These are phyloP conservation scores for Elasticomyces elasticus DNA, from an alignment of 495 filamentous ascomycete species.

Conservation along the genomic window DNA sequence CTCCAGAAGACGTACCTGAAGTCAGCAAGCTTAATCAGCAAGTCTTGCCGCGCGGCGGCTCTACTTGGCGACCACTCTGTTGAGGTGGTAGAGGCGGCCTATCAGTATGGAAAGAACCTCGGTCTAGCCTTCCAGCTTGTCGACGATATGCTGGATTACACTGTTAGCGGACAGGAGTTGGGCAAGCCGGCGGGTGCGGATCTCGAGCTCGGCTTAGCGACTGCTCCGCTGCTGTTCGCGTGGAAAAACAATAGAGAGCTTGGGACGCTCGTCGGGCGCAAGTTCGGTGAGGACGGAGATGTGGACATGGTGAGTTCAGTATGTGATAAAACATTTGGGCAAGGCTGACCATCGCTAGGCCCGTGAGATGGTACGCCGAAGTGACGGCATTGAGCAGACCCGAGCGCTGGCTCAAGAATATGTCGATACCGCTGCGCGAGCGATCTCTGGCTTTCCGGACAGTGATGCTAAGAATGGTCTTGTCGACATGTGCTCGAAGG, in stretches of 20 bases:
- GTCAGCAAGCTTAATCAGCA: slow-evolving; percentile 88
- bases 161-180: slow-evolving; percentile 67
- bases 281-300: slow-evolving; percentile 76
- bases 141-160: slow-evolving; percentile 97
- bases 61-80: slow-evolving; percentile 68
- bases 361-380: slow-evolving; percentile 67
- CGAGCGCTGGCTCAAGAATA: slow-evolving; percentile 82
- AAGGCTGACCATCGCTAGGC: slow-evolving; percentile 46
- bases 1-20: slow-evolving; percentile 99
- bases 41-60: slow-evolving; percentile 83
- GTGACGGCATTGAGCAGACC: slow-evolving; percentile 83
- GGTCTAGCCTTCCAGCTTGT: slow-evolving; percentile 96
- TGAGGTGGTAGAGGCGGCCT: slow-evolving; percentile 80
- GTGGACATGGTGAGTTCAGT: slow-evolving; percentile 58
- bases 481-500: slow-evolving; percentile 87
- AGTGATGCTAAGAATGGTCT: slow-evolving; percentile 86
- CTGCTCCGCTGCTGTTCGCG: slow-evolving; percentile 89
- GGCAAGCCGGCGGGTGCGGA: slow-evolving; percentile 95
- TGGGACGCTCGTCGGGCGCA: slow-evolving; percentile 80
- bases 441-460: slow-evolving; percentile 73
- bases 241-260: slow-evolving; percentile 85
- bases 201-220: slow-evolving; percentile 84
- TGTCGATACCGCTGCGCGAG: slow-evolving; percentile 72
- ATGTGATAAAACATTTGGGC: not conserved
- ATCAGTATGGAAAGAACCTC: slow-evolving; percentile 81